Conservation (phyloP, 139 green algal genomes). For the Gonium pectorale region DNA sequence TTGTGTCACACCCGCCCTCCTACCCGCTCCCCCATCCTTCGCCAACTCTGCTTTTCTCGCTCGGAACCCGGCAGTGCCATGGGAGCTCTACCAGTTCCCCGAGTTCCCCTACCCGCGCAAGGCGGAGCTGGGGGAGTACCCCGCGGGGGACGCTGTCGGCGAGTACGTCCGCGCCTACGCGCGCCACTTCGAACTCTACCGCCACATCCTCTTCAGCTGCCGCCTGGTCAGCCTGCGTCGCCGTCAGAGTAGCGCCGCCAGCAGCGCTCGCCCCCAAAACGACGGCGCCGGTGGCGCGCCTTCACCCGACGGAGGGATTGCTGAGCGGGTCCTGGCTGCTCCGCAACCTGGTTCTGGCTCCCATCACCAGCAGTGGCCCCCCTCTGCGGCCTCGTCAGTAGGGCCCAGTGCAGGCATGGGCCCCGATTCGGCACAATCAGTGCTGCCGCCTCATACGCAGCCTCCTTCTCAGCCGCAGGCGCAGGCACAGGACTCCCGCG, state of each 20-base stretch:
- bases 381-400: too few species aligned
- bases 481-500: too few species aligned
- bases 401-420: too few species aligned
- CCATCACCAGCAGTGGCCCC: too few species aligned
- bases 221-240: constrained; percentile 13
- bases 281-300: not conserved
- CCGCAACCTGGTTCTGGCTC: too few species aligned
- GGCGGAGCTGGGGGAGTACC: constrained; percentile 21
- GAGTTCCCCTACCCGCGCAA: constrained; percentile 31
- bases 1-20: too few species aligned
- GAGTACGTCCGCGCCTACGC: constrained; percentile 41
- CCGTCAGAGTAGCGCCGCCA: not conserved
- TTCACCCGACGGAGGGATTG: too few species aligned
- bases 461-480: too few species aligned
- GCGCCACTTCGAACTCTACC: constrained; percentile 35
- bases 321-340: too few species aligned
- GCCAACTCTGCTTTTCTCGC: not conserved
- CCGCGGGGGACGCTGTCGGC: not conserved
- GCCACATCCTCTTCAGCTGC: constrained; percentile 43
- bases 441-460: too few species aligned
- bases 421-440: too few species aligned
- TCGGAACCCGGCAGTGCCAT: not conserved
- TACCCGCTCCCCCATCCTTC: too few species aligned
- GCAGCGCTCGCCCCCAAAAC: not conserved
- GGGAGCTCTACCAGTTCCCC: constrained; percentile 40